These are phyloP conservation scores for Plantago major DNA, from an alignment of 257 asterid species.

Conservation along the genomic window DNA sequence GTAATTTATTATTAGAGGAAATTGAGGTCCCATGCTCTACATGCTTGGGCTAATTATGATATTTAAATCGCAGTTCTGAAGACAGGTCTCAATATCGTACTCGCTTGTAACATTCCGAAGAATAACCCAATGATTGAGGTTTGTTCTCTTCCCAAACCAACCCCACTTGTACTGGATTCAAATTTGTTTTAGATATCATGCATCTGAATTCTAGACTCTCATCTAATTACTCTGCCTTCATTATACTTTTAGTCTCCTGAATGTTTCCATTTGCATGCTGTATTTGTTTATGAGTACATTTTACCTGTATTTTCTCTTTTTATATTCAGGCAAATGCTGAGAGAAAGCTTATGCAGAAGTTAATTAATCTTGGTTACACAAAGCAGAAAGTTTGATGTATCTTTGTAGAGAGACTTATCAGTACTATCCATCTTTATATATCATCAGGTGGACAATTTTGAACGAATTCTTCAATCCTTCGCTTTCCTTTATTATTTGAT, in stretches of 20 bases:
- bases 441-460: background rate
- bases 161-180: background rate
- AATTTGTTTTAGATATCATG: background rate
- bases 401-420: conserved; percentile 11
- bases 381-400: conserved; percentile 31
- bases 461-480: conserved; percentile 8
- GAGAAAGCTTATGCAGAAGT: conserved; percentile 69
- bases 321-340: conserved; percentile 73
- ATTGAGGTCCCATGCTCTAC: conserved; percentile 6
- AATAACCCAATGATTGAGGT: conserved; percentile 90
- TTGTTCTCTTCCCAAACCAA: conserved; percentile 19
- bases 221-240: background rate
- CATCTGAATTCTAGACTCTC: background rate
- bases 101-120: conserved; percentile 86
- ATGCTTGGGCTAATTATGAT: conserved; percentile 22
- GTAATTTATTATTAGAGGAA: conserved; percentile 32
- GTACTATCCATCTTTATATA: background rate
- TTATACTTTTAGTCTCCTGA: background rate
- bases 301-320: background rate
- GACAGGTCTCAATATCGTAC: conserved; percentile 73
- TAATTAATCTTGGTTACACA: conserved; percentile 58
- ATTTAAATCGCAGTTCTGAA: conserved; percentile 49
- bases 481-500: conserved; percentile 3
- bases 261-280: background rate
- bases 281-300: background rate